Base-by-base conservation (phyloP, 192 early-diverging fungal species). In the Spizellomyces punctatus region DNA sequence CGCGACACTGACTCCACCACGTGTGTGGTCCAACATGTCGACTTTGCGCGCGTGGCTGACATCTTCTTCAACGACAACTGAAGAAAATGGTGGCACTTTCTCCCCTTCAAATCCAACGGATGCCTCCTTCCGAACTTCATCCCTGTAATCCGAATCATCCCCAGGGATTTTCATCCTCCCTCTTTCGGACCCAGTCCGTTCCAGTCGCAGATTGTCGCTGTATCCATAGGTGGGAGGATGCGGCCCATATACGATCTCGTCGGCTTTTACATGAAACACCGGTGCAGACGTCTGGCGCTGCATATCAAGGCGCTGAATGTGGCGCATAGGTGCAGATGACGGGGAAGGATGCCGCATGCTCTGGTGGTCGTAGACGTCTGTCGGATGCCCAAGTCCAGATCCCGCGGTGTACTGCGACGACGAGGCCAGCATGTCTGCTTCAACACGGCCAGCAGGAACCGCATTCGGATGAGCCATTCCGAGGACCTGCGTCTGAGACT, bases 401-500 rank as follows among this genome's bases (percentile, higher is more conserved):
- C 27, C 27, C 14, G 14, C 17, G 4, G 14, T 2, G 50, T 54
- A 54, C 17, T 19, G 50, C 3, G 27, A 36, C 27, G 27, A 36
- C 27, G 27, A 36, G 17, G 50, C 50, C 14, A n/a, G 14, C 50
- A 54, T 54, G 4, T 19, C 50, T 54, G 50, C 50, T 54, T 54
- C 14, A 12, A n/a, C 14, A 12, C 14, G 50, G 4, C 14, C 12
- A n/a, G 50, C 4, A 4, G 50, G 50, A n/a, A 54, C 50, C 12
- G 50, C 50, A 19, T 54, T 19, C 0, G 50, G 50, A 49, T 70
- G 68, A 19, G 68, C 55, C 68, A 70, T 70, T 17, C 68, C 68
- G 5, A 70, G 22, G 5, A 70, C 58, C 8, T 50, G 44, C 3
- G 68, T 70, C 58, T 70, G 55, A 12, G 17, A n/a, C 17, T 19